phyloP scores from a whole-genome alignment of 257 asterid genomes.

The Solanum pimpinellifolium region DNA sequence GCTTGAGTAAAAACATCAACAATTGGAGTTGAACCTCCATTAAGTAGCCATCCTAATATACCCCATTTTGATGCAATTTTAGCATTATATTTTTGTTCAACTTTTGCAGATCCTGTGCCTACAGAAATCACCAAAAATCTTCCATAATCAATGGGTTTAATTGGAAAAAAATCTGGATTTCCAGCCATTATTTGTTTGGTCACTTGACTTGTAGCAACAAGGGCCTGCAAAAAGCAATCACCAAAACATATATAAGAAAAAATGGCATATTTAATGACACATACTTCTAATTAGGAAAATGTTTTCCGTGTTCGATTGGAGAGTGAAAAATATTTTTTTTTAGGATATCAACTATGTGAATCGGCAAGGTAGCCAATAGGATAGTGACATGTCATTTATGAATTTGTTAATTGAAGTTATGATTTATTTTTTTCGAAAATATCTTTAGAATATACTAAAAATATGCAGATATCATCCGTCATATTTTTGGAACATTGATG shows the following conservation, averaged over 20 bases:
- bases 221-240: slow-evolving; percentile 7
- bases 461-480: background rate
- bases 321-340: no score
- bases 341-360: no score
- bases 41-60: slow-evolving; percentile 27
- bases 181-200: slow-evolving; percentile 36
- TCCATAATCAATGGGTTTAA: slow-evolving; percentile 21
- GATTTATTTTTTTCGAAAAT: background rate
- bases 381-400: background rate
- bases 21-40: slow-evolving; percentile 36
- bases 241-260: background rate
- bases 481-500: no score
- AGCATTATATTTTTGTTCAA: slow-evolving; percentile 21
- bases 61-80: slow-evolving; percentile 45
- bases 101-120: slow-evolving; percentile 46
- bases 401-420: no score
- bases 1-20: slow-evolving; percentile 45
- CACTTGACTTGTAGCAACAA: slow-evolving; percentile 35
- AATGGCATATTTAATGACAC: background rate
- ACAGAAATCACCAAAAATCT: slow-evolving; percentile 31
- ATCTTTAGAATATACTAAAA: background rate
- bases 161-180: slow-evolving; percentile 21
- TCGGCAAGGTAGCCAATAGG: background rate
- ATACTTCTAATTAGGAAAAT: background rate
- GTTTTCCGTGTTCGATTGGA: no score